A percentile compares a stretch with the other conserved stretches of the same genome.
Conservation (phyloP, 2,329 filamentous ascomycete genomes). For the Pestalotiopsis fici region DNA sequence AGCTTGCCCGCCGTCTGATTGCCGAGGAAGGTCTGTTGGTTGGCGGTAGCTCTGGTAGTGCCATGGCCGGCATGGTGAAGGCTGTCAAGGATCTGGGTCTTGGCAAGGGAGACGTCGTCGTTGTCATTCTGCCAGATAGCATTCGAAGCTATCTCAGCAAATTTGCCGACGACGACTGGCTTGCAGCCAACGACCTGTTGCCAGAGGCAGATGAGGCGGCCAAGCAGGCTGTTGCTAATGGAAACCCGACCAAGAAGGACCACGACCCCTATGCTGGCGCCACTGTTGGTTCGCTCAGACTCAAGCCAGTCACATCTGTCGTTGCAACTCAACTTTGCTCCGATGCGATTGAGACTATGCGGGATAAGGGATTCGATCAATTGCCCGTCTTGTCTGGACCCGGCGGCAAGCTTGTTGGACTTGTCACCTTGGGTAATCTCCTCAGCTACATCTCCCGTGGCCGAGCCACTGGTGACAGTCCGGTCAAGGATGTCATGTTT, state of each 20-base stretch:
- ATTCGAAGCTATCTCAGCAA: slow-evolving; percentile 97
- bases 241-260: slow-evolving; percentile 35
- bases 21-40: slow-evolving; percentile 92
- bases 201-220: slow-evolving; percentile 49
- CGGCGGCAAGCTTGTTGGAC: slow-evolving; percentile 76
- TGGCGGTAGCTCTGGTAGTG: slow-evolving; percentile 90
- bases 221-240: slow-evolving; percentile 47
- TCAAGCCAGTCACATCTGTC: slow-evolving; percentile 93
- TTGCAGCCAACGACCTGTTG: slow-evolving; percentile 92
- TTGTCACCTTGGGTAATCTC: slow-evolving; percentile 93
- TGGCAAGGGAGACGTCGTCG: slow-evolving; percentile 81
- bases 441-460: slow-evolving; percentile 87
- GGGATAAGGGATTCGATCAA: slow-evolving; percentile 97
- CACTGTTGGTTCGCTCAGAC: slow-evolving; percentile 78
- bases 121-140: slow-evolving; percentile 91
- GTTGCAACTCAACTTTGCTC: slow-evolving; percentile 70
- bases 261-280: slow-evolving; percentile 74
- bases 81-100: slow-evolving; percentile 78
- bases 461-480: slow-evolving; percentile 71
- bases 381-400: slow-evolving; percentile 80
- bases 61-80: slow-evolving; percentile 78
- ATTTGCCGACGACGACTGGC: slow-evolving; percentile 98
- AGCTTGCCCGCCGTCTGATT: slow-evolving; percentile 86
- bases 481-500: slow-evolving; percentile 92
- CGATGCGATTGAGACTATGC: slow-evolving; percentile 96